Conservation (phyloP, 2,329 filamentous ascomycete species). For the Tolypocladium tundrense region DNA sequence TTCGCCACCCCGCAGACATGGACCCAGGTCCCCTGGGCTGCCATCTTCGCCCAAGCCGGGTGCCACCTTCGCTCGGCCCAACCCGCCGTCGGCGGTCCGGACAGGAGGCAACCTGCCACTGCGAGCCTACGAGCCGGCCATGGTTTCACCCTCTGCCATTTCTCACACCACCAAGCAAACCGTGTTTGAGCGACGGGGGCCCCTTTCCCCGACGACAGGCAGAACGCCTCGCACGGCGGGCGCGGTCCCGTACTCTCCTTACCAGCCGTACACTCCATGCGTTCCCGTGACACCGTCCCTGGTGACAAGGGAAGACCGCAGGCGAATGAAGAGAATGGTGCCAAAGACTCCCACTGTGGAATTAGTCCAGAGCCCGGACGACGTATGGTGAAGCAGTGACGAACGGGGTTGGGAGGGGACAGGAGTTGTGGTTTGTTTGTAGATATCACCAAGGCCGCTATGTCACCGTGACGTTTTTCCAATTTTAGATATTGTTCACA, state of each 20-base stretch:
- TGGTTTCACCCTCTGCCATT: slow-evolving; percentile 38
- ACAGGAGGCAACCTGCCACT: slow-evolving; percentile 48
- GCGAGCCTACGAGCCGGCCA: slow-evolving; percentile 49
- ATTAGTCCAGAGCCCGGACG: slow-evolving; percentile 51
- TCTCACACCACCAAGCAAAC: slow-evolving; percentile 50
- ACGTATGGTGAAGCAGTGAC: slow-evolving; percentile 47
- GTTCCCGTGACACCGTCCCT: slow-evolving; percentile 69
- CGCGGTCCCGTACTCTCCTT: slow-evolving; percentile 63
- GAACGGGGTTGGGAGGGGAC: background rate
- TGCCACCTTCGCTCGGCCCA: slow-evolving; percentile 36
- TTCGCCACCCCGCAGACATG: slow-evolving; percentile 30
- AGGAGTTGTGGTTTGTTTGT: slow-evolving; percentile 6
- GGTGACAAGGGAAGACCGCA: slow-evolving; percentile 60
- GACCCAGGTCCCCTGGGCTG: slow-evolving; percentile 24
- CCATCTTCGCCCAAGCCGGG: slow-evolving; percentile 42
- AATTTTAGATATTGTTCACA: background rate
- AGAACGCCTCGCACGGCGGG: slow-evolving; percentile 53
- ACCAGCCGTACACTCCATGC: slow-evolving; percentile 68
- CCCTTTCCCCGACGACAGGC: slow-evolving; percentile 45
- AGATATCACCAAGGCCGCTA: slow-evolving; percentile 14
- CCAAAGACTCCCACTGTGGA: slow-evolving; percentile 52
- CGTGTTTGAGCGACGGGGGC: slow-evolving; percentile 46
- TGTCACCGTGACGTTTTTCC: slow-evolving; percentile 13
- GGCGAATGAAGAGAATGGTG: slow-evolving; percentile 54
- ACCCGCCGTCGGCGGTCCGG: slow-evolving; percentile 44